Percentiles rank a stretch among this genome's conserved stretches.
Conservation (phyloP, 2,329 filamentous ascomycete genomes). For the Paradendryphiella salina region DNA sequence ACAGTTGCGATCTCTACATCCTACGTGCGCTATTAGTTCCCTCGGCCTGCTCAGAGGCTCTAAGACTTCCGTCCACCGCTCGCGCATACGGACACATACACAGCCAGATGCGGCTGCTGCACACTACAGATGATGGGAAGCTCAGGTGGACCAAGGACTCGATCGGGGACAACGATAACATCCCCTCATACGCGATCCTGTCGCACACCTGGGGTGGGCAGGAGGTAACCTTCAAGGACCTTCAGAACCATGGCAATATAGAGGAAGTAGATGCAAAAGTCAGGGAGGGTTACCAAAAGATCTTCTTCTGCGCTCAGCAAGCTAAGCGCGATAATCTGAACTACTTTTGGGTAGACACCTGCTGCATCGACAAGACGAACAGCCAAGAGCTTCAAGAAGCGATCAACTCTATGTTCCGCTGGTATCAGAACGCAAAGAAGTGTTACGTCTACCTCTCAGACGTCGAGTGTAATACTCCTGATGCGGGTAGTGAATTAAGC, state of each 20-base stretch:
- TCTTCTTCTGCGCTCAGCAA: slow-evolving; percentile 22
- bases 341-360: background rate
- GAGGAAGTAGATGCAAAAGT: background rate
- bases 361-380: background rate
- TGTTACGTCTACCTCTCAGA: slow-evolving; percentile 29
- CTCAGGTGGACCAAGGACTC: slow-evolving; percentile 1
- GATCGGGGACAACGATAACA: background rate
- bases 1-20: too few species aligned
- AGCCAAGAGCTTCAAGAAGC: background rate
- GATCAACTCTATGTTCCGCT: slow-evolving; percentile 25
- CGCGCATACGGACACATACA: too few species aligned
- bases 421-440: slow-evolving; percentile 17
- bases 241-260: background rate
- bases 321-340: slow-evolving; percentile 14
- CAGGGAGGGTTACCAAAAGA: slow-evolving; percentile 10
- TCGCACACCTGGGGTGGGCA: slow-evolving; percentile 8
- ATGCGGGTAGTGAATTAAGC: background rate
- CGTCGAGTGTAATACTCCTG: background rate
- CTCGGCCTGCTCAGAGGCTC: too few species aligned
- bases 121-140: too few species aligned
- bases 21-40: too few species aligned
- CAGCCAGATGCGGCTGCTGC: too few species aligned
- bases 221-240: slow-evolving; percentile 1
- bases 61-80: too few species aligned
- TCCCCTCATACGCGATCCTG: slow-evolving; percentile 10